Conservation (phyloP, 2,329 filamentous ascomycete genomes). For the Dactylellina sp. region DNA sequence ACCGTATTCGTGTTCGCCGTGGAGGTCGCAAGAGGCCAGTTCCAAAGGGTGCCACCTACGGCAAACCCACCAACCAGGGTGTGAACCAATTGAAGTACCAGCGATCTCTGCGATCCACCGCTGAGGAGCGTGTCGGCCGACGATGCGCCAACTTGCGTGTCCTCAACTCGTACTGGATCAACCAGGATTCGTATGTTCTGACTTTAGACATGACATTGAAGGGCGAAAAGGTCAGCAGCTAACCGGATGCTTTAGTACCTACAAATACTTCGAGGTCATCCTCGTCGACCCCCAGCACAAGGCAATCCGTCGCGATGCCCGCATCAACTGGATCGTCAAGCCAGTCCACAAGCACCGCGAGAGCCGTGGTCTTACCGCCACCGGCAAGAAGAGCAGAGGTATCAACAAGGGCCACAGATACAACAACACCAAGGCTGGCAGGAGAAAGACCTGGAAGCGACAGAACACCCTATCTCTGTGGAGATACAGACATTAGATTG, state of each 20-base stretch:
- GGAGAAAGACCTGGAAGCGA: conserved; percentile 99
- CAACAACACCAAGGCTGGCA: conserved; percentile 97
- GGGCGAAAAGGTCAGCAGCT: neutral
- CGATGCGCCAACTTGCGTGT: conserved; percentile 99
- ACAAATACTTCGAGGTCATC: conserved; percentile 99
- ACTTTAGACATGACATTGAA: neutral
- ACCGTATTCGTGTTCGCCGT: conserved; percentile 97
- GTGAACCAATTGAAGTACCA: conserved; percentile 99
- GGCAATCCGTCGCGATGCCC: conserved; percentile 97
- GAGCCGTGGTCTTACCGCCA: conserved; percentile 94
- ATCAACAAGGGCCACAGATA: conserved; percentile 99
- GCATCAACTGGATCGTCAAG: conserved; percentile 99
- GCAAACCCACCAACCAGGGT: conserved; percentile 99
- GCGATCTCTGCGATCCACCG: conserved; percentile 95
- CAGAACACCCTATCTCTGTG: conserved; percentile 99
- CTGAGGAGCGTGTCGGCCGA: conserved; percentile 99
- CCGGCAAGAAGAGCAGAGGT: conserved; percentile 99
- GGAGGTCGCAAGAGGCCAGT: conserved; percentile 98
- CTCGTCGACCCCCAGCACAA: conserved; percentile 99
- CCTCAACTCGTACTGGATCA: conserved; percentile 99
- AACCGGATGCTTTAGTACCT: conserved; percentile 70
- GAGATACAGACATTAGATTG: conserved; percentile 63
- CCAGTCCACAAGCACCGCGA: conserved; percentile 99
- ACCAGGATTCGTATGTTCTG: conserved; percentile 82
- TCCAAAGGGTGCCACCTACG: conserved; percentile 98